Base-by-base conservation (phyloP, 1,284 basidiomycete genomes). In the Takashimella tepidaria region DNA sequence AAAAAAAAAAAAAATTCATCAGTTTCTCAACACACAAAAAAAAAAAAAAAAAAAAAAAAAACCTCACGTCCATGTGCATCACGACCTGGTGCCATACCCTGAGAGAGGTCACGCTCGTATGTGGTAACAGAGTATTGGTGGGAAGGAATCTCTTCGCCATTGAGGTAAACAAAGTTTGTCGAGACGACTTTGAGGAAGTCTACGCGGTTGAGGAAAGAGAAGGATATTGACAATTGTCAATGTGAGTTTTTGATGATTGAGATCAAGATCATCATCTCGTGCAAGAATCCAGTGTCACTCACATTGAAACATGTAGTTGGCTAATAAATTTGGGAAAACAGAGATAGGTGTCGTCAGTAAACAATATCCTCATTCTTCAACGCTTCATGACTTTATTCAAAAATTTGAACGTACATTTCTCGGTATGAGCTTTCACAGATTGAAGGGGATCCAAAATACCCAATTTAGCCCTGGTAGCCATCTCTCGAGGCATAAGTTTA, bases 141-240 rank as follows among this genome's bases (percentile, higher is more conserved):
- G 6, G 74, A 69, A 13, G 69, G 62, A 49, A 74, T 74, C 40
- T 80, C 77, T 64, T 86, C 82, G 37, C 84, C 86, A 58, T 86
- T 83, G n/a, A 93, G 77, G 27, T 86, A 87, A 58, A 83, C 81
- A 78, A 95, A 96, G 68, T 87, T 85, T 1, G 92, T 97, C 5
- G 89, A 91, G 31, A 97, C 92, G 45, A 96, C 92, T 74, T 98
- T 98, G 70, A 98, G 80, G 83, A 97, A 98, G 77, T 98, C 79
- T 75, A 45, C n/a, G 31, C 16, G 31, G 31, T 16, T n/a, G n/a
- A n/a, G n/a, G n/a, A n/a, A n/a, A n/a, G n/a, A n/a, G n/a, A n/a
- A n/a, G n/a, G n/a, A n/a, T n/a, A n/a, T n/a, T n/a, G n/a, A n/a
- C n/a, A n/a, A n/a, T n/a, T n/a, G n/a, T n/a, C n/a, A n/a, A n/a